Base-by-base conservation (phyloP, 2,329 filamentous ascomycete genomes). In the Xylariaceae sp. region DNA sequence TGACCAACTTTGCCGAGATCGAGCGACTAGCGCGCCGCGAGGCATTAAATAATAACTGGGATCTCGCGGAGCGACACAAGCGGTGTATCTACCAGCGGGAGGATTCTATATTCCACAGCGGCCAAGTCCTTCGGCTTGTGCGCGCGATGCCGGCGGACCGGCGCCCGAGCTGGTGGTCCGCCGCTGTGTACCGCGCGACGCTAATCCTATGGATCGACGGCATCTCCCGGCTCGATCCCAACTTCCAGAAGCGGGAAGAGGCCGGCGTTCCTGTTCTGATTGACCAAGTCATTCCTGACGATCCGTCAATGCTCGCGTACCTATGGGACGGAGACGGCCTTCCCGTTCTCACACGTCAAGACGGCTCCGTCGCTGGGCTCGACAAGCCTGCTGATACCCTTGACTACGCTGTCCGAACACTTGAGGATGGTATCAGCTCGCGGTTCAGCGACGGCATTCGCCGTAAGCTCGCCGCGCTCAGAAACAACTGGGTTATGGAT, bases 81-180 rank as follows among this genome's bases (percentile, higher is more conserved):
- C 75, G 75, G 40, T 85, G 82, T 67, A 77, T 87, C 53, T 76
- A 75, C 45, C 74, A 82, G 55, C 73, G 78, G 16, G 77, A 82
- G 55, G 80, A 86, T 55, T 76, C 82, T 17, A 67, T 84, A 40
- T 82, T 82, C 62, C 84, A 87, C 60, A 81, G 79, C 50, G 83
- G 83, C 1, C 84, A 88, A 63, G 75, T 86, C 3, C 67, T 85
- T 35, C 74, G 80, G 3, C 70, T 85, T 10, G 64, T 86, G 32
- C 71, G 76, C 6, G 67, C 69, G 12, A 85, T 87, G 76, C 74
- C 79, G 2, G 66, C 68, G 22, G 75, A 80, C 39, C 71, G 77
- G 3, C 75, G 82, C 19, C 84, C 84, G 5, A 77, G 75, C 29
- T 88, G 84, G 84, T 88, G 83, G 83, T 70, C 80, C n/a, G 77